phyloP scores from a whole-genome alignment of 163 green algal genomes.

The Scenedesmus sp. region DNA sequence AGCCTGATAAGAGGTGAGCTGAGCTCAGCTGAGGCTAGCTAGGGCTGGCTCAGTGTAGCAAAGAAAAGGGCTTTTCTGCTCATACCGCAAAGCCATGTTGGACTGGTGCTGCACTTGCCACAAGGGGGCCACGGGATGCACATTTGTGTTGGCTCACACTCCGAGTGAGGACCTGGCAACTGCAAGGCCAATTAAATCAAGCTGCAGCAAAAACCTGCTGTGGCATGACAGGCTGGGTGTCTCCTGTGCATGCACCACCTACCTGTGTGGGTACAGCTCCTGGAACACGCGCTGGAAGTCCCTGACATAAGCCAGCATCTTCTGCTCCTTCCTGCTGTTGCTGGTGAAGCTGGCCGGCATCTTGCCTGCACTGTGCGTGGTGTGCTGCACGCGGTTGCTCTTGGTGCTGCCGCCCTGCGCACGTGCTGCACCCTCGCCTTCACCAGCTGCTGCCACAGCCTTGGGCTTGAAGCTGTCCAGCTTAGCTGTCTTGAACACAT shows the following conservation, averaged over 20 bases:
- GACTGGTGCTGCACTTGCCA: not conserved
- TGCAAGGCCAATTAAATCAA: not conserved
- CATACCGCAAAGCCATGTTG: not conserved
- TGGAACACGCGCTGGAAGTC: constrained; percentile 79
- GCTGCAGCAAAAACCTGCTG: not conserved
- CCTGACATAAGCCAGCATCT: constrained; percentile 74
- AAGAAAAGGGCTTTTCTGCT: too few relatives aligned
- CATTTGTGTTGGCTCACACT: too few relatives aligned
- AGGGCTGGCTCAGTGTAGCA: too few relatives aligned
- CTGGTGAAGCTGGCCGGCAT: constrained; percentile 71
- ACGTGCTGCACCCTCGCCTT: not conserved
- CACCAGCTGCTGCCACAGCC: not conserved
- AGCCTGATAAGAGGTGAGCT: too few relatives aligned
- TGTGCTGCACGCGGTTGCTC: constrained; percentile 71
- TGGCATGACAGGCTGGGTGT: not conserved
- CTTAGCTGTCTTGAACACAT: constrained; percentile 78
- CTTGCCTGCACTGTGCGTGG: constrained; percentile 67
- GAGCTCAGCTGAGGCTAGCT: too few relatives aligned
- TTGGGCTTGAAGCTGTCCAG: constrained; percentile 62
- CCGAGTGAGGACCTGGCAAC: not conserved
- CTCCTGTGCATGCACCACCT: not conserved
- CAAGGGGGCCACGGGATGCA: too few relatives aligned
- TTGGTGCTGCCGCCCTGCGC: constrained; percentile 71
- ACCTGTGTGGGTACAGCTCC: constrained; percentile 81
- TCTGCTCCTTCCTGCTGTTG: constrained; percentile 69